Conservation (phyloP, 2,329 filamentous ascomycete genomes). For the Bertia moriformis region DNA sequence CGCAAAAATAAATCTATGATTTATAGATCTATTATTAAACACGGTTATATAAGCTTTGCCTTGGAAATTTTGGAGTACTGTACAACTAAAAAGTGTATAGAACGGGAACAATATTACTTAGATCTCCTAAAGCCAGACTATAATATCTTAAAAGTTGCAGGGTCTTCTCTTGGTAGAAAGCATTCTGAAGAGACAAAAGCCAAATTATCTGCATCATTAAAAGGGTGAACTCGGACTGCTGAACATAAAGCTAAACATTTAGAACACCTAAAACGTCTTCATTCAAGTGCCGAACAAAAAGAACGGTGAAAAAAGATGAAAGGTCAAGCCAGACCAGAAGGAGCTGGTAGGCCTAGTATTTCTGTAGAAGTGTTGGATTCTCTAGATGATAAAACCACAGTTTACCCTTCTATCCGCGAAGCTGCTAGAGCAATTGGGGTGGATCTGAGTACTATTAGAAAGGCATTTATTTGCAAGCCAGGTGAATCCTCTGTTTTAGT, state of each 20-base stretch:
- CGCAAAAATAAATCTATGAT: conserved; percentile 3
- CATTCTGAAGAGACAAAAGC: conserved; percentile 3
- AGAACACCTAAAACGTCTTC: conserved; percentile 1
- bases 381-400: not conserved
- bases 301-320: not conserved
- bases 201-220: too few species aligned
- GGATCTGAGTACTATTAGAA: not conserved
- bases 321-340: not conserved
- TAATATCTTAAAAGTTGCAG: conserved; percentile 5
- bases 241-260: conserved; percentile 2
- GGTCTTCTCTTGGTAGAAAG: conserved; percentile 3
- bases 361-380: not conserved
- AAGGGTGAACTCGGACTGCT: conserved; percentile 3
- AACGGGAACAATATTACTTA: conserved; percentile 4
- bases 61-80: conserved; percentile 4
- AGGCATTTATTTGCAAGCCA: not conserved
- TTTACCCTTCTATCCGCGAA: not conserved
- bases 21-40: conserved; percentile 3
- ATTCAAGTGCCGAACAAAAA: conserved; percentile 2
- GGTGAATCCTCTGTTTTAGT: not conserved
- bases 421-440: not conserved
- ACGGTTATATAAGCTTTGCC: conserved; percentile 3
- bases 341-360: not conserved
- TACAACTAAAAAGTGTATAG: conserved; percentile 1
- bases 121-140: conserved; percentile 5